Evolutionary conservation across 129 eudicot species (phyloP).

Genomic region (Arctium minus): DNA sequence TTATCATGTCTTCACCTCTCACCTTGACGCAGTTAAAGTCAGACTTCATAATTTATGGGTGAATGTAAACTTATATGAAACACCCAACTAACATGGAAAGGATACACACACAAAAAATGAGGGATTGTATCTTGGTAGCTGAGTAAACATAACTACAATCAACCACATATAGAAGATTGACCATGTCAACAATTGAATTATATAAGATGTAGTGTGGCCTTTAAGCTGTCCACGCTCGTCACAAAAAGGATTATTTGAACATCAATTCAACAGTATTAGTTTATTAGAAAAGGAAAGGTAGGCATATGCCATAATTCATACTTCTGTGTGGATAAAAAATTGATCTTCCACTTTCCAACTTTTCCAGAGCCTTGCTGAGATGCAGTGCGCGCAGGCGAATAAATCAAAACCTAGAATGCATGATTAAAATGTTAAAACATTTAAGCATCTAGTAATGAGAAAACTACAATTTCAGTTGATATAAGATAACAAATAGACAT

Average conservation of each 20-base stretch:
- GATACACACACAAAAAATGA: neutral
- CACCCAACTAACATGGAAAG: neutral
- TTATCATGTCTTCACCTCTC: neutral
- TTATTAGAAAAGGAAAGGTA: neutral
- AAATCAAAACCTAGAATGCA: conserved; percentile 63
- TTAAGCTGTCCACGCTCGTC: neutral
- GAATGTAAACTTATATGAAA: conserved; percentile 4
- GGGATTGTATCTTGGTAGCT: neutral
- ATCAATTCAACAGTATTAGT: conserved; percentile 4
- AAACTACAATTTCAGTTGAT: neutral
- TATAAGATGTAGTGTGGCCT: neutral
- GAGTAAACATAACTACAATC: neutral
- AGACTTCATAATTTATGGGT: neutral
- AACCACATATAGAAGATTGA: neutral
- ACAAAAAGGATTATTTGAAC: conserved; percentile 6
- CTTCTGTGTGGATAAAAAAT: conserved; percentile 87
- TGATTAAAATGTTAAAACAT: neutral
- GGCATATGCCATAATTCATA: conserved; percentile 30
- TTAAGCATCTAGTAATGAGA: neutral
- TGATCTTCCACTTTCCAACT: conserved; percentile 83
- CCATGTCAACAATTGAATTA: neutral
- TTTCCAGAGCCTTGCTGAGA: conserved; percentile 92
- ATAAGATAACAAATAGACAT: neutral
- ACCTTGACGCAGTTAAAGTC: neutral
- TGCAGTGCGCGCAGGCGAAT: conserved; percentile 89